Percentiles rank a stretch among this genome's conserved stretches.
Conservation (phyloP, 2,329 filamentous ascomycete species). For the Ascocoryne sarcoides region DNA sequence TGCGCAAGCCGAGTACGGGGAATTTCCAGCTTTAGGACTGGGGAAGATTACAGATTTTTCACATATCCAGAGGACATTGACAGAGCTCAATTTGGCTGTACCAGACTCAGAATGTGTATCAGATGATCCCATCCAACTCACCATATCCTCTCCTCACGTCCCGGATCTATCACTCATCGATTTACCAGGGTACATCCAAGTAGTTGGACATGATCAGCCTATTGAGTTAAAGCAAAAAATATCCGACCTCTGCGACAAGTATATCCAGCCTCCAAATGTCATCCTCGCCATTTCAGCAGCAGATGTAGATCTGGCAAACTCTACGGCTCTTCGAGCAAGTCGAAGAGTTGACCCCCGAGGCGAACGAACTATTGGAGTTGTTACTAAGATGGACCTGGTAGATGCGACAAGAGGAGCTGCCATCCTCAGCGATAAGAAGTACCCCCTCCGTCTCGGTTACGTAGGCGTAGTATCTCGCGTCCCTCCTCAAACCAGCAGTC, state of each 20-base stretch:
- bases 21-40: constrained; percentile 86
- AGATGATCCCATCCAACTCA: constrained; percentile 92
- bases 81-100: constrained; percentile 89
- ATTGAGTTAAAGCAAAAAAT: constrained; percentile 92
- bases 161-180: constrained; percentile 95
- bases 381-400: constrained; percentile 98
- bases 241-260: constrained; percentile 92
- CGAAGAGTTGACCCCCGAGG: constrained; percentile 87
- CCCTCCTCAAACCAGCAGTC: constrained; percentile 49
- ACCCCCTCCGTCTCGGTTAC: constrained; percentile 89
- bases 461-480: constrained; percentile 88
- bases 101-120: constrained; percentile 87
- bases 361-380: constrained; percentile 94
- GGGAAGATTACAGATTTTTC: constrained; percentile 87
- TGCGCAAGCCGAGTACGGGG: constrained; percentile 80
- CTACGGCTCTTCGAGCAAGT: constrained; percentile 81
- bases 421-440: constrained; percentile 82
- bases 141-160: constrained; percentile 90
- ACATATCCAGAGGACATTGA: constrained; percentile 86
- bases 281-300: constrained; percentile 96
- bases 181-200: constrained; percentile 94
- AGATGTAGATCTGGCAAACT: constrained; percentile 95
- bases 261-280: constrained; percentile 91
- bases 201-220: constrained; percentile 84
- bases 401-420: constrained; percentile 69